phyloP scores from a whole-genome alignment of 1,284 basidiomycete genomes.

The Phenoliferia sp. region DNA sequence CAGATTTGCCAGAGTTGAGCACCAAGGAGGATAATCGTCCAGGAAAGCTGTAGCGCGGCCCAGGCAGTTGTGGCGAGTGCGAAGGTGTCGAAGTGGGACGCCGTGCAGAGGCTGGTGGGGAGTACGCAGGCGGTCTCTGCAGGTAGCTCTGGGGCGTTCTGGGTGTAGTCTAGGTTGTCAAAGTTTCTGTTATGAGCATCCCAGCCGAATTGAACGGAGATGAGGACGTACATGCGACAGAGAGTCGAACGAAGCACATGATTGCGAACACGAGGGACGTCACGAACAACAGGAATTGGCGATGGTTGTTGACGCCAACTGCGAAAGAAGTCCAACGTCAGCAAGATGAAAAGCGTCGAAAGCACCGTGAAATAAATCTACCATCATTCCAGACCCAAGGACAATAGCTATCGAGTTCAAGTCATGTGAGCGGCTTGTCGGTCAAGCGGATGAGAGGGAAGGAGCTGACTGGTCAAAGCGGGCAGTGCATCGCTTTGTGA shows the following conservation, averaged over 20 bases:
- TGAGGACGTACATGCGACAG: constrained; percentile 63
- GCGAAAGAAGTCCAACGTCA: background rate
- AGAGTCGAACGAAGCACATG: constrained; percentile 70
- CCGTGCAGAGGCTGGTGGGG: constrained; percentile 61
- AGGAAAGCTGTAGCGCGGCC: constrained; percentile 84
- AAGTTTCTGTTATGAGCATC: background rate
- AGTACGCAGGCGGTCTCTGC: constrained; percentile 55
- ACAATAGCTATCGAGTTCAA: constrained; percentile 66
- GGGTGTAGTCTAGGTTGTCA: background rate
- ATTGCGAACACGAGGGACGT: constrained; percentile 76
- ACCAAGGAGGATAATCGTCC: constrained; percentile 81
- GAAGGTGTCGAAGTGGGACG: constrained; percentile 66
- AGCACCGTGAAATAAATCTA: constrained; percentile 44
- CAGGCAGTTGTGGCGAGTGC: constrained; percentile 73
- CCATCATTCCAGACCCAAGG: constrained; percentile 99
- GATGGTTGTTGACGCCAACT: constrained; percentile 94
- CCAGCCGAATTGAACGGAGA: background rate
- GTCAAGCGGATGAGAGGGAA: constrained; percentile 2
- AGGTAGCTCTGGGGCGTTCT: constrained; percentile 1
- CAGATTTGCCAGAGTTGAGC: constrained; percentile 88
- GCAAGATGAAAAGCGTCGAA: background rate
- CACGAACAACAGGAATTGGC: constrained; percentile 89
- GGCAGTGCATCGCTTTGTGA: constrained; percentile 84
- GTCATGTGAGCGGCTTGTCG: background rate
- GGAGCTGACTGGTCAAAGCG: constrained; percentile 81